Percentiles rank a stretch among this genome's conserved stretches.
phyloP scores from a whole-genome alignment of 1,284 basidiomycete genomes.

The Ganoderma multipileum region DNA sequence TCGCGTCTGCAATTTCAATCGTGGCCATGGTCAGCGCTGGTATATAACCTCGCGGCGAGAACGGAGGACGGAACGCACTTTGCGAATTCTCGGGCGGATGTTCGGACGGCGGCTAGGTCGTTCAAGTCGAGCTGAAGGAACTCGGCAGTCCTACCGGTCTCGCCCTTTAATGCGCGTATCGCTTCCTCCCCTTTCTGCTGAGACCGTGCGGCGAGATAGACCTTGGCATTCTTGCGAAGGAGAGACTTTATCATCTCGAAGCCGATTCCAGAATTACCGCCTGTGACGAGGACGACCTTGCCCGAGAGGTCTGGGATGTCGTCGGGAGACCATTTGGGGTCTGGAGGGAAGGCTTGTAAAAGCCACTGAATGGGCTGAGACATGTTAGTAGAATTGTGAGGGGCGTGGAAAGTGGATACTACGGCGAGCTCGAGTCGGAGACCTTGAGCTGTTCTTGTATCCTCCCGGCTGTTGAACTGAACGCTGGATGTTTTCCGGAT shows the following conservation, averaged over 20 bases:
- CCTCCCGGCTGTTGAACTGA: no score
- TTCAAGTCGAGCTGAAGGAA: slow-evolving; percentile 58
- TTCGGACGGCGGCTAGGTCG: slow-evolving; percentile 50
- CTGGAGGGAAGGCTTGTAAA: slow-evolving; percentile 5
- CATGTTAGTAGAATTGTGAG: background rate
- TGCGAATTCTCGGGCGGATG: slow-evolving; percentile 47
- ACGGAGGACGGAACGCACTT: slow-evolving; percentile 23
- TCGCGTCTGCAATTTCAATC: slow-evolving; percentile 38
- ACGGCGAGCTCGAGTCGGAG: no score
- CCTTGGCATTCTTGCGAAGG: slow-evolving; percentile 49
- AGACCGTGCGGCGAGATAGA: slow-evolving; percentile 59
- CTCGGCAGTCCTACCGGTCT: slow-evolving; percentile 44
- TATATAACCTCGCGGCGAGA: no score
- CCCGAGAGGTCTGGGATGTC: slow-evolving; percentile 31
- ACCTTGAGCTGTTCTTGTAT: no score
- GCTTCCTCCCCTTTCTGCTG: slow-evolving; percentile 48
- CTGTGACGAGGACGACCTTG: slow-evolving; percentile 27
- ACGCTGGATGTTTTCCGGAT: no score
- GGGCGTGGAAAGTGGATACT: no score
- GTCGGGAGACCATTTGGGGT: slow-evolving; percentile 24
- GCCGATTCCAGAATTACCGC: slow-evolving; percentile 32
- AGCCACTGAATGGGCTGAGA: slow-evolving; percentile 6
- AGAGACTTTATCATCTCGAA: slow-evolving; percentile 29
- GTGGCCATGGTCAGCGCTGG: background rate
- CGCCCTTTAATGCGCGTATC: slow-evolving; percentile 48